Evolutionary conservation across 2,329 filamentous ascomycete genomes (phyloP).

Genomic region (Massarina eburnea): DNA sequence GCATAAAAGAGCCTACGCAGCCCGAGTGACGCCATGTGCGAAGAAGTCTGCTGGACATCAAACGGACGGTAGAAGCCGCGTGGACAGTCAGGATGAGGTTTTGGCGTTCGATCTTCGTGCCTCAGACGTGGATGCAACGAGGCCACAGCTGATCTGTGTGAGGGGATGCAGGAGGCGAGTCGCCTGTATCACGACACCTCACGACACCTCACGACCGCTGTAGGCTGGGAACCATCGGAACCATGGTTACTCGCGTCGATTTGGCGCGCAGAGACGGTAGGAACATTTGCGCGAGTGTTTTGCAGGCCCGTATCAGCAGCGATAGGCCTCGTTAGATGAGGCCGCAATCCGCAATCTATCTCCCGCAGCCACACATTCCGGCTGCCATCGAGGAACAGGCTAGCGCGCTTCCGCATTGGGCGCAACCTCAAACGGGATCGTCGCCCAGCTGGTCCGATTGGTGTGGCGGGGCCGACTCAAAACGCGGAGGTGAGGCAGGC

Average conservation of each 20-base stretch:
- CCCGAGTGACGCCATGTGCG: background rate
- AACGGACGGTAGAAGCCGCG: background rate
- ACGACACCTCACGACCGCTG: too few relatives aligned
- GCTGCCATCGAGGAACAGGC: conserved; percentile 20
- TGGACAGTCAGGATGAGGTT: conserved; percentile 2
- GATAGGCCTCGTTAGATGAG: conserved; percentile 8
- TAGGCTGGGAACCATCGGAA: too few relatives aligned
- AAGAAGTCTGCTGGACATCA: background rate
- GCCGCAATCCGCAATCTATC: conserved; percentile 19
- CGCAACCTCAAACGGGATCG: conserved; percentile 15
- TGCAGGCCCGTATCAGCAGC: background rate
- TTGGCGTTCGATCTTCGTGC: conserved; percentile 18
- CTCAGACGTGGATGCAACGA: conserved; percentile 23
- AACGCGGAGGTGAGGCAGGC: conserved; percentile 13
- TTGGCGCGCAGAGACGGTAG: too few relatives aligned
- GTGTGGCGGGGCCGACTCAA: conserved; percentile 5
- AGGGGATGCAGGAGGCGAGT: conserved; percentile 20
- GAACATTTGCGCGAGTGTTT: background rate
- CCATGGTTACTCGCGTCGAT: background rate
- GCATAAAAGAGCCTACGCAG: conserved; percentile 1
- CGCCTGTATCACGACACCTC: too few relatives aligned
- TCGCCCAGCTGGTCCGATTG: conserved; percentile 16
- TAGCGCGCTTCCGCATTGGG: conserved; percentile 25
- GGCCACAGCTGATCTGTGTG: background rate
- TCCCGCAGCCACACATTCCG: background rate